Percentiles rank a stretch among this genome's conserved stretches.
phyloP scores from a whole-genome alignment of 2,329 filamentous ascomycete genomes.

The Tolypocladium tundrense region DNA sequence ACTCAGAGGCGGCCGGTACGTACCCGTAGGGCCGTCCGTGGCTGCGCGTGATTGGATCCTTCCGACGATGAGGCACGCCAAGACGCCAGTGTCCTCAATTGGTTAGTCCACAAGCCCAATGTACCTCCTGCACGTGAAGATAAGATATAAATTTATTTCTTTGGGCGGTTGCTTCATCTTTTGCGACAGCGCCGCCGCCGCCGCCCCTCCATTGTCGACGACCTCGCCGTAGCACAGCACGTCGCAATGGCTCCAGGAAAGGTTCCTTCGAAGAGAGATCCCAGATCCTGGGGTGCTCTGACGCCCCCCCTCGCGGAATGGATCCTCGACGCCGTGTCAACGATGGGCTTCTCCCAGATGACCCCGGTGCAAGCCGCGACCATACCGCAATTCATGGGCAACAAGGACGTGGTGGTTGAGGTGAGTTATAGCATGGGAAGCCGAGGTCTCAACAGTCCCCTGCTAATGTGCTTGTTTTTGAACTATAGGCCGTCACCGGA shows the following conservation, averaged over 20 bases:
- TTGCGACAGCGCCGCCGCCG: neutral
- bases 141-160: constrained; percentile 16
- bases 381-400: constrained; percentile 76
- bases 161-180: neutral
- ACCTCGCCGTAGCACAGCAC: neutral
- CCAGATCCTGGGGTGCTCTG: constrained; percentile 33
- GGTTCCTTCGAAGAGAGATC: constrained; percentile 31
- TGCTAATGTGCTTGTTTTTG: neutral
- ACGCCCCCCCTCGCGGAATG: constrained; percentile 44
- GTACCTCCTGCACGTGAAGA: constrained; percentile 16
- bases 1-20: neutral
- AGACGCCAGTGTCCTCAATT: neutral
- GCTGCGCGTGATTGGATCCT: neutral
- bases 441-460: fast-evolving
- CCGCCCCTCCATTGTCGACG: neutral
- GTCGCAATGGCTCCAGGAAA: constrained; percentile 5
- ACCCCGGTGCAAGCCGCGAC: constrained; percentile 93
- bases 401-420: constrained; percentile 90
- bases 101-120: neutral
- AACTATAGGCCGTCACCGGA: constrained; percentile 64
- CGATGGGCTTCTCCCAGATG: constrained; percentile 79
- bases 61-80: neutral
- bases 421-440: constrained; percentile 21
- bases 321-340: constrained; percentile 72
- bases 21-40: neutral